Conservation (phyloP, 2,329 filamentous ascomycete genomes). For the Shiraia sp. region DNA sequence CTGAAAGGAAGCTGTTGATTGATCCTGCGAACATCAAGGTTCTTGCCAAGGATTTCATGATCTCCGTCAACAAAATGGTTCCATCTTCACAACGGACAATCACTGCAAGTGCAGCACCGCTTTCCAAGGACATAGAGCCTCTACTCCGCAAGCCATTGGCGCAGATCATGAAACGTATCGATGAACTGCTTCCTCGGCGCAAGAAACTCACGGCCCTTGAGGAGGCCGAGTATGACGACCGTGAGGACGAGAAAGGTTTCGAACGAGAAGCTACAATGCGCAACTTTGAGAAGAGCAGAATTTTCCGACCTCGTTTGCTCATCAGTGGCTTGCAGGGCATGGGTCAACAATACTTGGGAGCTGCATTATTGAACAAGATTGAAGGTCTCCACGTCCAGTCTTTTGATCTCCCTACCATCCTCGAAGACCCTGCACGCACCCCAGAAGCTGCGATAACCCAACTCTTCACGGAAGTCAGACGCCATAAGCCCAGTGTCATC, state of each 20-base stretch:
- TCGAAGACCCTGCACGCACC: constrained; percentile 79
- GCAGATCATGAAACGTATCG: constrained; percentile 69
- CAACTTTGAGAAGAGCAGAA: constrained; percentile 78
- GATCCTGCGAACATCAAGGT: constrained; percentile 83
- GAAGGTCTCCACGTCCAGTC: constrained; percentile 94
- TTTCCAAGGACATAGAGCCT: constrained; percentile 80
- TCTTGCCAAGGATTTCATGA: constrained; percentile 93
- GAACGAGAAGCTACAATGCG: constrained; percentile 75
- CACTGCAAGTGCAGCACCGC: constrained; percentile 77
- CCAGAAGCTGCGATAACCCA: constrained; percentile 88
- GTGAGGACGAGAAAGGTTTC: constrained; percentile 82
- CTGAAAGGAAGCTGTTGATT: constrained; percentile 86
- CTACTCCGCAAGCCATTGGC: constrained; percentile 74
- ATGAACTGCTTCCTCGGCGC: constrained; percentile 78
- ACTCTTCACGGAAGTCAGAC: constrained; percentile 87
- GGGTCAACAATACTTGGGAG: constrained; percentile 89
- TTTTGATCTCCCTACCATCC: constrained; percentile 85
- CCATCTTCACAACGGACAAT: constrained; percentile 92
- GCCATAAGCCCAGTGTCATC: constrained; percentile 94
- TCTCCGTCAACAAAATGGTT: constrained; percentile 93
- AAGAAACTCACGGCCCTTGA: constrained; percentile 88
- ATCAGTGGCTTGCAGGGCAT: constrained; percentile 83
- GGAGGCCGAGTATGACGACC: constrained; percentile 90
- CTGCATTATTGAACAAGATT: constrained; percentile 84
- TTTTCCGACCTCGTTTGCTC: constrained; percentile 86